Conservation (phyloP, 768 basidiomycete species). For the Hydnomerulius pinastri region DNA sequence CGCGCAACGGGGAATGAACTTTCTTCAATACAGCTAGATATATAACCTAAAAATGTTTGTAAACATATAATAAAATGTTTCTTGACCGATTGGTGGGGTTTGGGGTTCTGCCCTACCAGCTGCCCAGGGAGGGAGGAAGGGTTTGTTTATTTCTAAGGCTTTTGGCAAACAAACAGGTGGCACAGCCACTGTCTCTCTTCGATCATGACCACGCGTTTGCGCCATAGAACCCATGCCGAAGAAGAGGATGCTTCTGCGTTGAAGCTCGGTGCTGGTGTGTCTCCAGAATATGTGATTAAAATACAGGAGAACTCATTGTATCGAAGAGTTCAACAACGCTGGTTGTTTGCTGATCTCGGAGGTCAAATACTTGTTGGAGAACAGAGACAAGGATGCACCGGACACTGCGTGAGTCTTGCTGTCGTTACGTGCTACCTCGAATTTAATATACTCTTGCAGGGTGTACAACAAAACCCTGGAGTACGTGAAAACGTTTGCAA, state of each 20-base stretch:
- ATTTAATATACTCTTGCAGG: constrained; percentile 39
- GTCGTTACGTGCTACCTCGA: neutral
- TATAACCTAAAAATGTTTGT: constrained; percentile 37
- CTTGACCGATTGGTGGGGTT: constrained; percentile 2
- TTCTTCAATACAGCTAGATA: constrained; percentile 33
- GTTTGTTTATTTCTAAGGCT: constrained; percentile 30
- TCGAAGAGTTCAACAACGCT: constrained; percentile 84
- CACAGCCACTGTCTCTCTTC: constrained; percentile 53
- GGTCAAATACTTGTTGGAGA: constrained; percentile 87
- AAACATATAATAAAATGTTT: constrained; percentile 36
- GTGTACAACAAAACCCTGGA: constrained; percentile 93
- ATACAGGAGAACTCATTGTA: too few relatives aligned
- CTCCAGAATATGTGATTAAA: neutral
- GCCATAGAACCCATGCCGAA: constrained; percentile 66
- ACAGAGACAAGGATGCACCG: constrained; percentile 84
- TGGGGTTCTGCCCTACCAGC: too few relatives aligned
- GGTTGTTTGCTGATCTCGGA: constrained; percentile 91
- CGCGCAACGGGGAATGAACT: constrained; percentile 18
- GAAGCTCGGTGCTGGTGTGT: constrained; percentile 74
- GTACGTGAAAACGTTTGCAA: constrained; percentile 89
- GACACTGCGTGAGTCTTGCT: constrained; percentile 70
- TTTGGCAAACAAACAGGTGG: constrained; percentile 33
- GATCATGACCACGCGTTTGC: constrained; percentile 56
- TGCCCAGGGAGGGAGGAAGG: too few relatives aligned
- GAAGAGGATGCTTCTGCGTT: constrained; percentile 86